Conservation (phyloP, 2,329 filamentous ascomycete species). For the Didymosphaeria variabile region DNA sequence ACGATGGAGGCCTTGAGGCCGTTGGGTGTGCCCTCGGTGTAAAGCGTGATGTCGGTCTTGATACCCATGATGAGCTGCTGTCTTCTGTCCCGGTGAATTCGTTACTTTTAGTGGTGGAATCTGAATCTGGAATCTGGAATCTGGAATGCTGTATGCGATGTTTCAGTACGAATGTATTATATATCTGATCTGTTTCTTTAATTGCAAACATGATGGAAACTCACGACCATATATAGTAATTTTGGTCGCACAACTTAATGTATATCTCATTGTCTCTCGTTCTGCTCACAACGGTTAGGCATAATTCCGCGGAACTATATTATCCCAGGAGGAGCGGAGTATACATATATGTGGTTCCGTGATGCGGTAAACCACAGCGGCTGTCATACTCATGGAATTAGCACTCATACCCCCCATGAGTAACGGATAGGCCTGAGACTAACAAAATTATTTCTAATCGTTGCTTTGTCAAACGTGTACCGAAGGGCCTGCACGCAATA, state of each 20-base stretch:
- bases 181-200: background rate
- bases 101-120: background rate
- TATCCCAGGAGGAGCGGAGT: background rate
- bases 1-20: slow-evolving; percentile 64
- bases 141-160: background rate
- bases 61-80: slow-evolving; percentile 7
- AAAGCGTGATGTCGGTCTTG: slow-evolving; percentile 18
- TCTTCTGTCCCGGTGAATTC: background rate
- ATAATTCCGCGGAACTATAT: background rate
- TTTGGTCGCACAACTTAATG: background rate
- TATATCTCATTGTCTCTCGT: too few relatives aligned
- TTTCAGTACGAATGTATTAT: background rate
- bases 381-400: too few relatives aligned
- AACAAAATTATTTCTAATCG: background rate
- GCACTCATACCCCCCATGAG: background rate
- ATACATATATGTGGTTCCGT: background rate
- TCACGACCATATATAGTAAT: background rate
- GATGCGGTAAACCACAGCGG: too few relatives aligned
- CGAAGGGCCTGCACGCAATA: too few relatives aligned
- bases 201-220: background rate
- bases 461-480: background rate
- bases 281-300: background rate
- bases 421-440: background rate
- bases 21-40: slow-evolving; percentile 60
- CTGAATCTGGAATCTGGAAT: background rate